These are phyloP conservation scores for Cladophialophora psammophila DNA, from an alignment of 2,329 filamentous ascomycete genomes.

Conservation along the genomic window DNA sequence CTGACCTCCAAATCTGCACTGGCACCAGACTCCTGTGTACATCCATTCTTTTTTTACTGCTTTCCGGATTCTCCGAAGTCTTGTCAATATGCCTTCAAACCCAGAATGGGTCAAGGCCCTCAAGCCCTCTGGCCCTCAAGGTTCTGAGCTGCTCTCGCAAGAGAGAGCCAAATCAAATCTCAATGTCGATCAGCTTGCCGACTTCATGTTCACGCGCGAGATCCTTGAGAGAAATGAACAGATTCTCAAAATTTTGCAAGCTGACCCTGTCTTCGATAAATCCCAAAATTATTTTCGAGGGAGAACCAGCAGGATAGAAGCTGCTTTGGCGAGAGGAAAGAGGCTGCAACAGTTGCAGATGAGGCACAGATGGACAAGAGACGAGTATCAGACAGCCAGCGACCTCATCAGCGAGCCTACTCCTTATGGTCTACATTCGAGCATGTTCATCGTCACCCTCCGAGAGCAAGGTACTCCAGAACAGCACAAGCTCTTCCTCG, in stretches of 20 bases:
- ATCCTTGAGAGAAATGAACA: conserved; percentile 66
- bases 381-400: conserved; percentile 70
- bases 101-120: conserved; percentile 73
- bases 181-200: conserved; percentile 70
- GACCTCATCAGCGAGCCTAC: conserved; percentile 76
- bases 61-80: conserved; percentile 4
- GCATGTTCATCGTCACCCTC: conserved; percentile 74
- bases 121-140: conserved; percentile 71
- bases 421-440: conserved; percentile 75
- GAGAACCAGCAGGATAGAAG: conserved; percentile 72
- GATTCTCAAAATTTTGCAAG: conserved; percentile 69
- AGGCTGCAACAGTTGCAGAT: conserved; percentile 70
- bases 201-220: conserved; percentile 73
- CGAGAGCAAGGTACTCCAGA: conserved; percentile 74
- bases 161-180: conserved; percentile 74
- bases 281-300: conserved; percentile 78
- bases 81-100: conserved; percentile 46
- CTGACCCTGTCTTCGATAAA: conserved; percentile 78
- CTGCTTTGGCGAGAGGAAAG: conserved; percentile 74
- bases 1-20: background rate
- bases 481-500: conserved; percentile 76
- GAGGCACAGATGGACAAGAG: conserved; percentile 70
- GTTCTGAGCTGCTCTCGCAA: conserved; percentile 70
- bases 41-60: background rate
- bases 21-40: background rate